Base-by-base conservation (phyloP, 768 basidiomycete genomes). In the Collybiopsis luxurians region DNA sequence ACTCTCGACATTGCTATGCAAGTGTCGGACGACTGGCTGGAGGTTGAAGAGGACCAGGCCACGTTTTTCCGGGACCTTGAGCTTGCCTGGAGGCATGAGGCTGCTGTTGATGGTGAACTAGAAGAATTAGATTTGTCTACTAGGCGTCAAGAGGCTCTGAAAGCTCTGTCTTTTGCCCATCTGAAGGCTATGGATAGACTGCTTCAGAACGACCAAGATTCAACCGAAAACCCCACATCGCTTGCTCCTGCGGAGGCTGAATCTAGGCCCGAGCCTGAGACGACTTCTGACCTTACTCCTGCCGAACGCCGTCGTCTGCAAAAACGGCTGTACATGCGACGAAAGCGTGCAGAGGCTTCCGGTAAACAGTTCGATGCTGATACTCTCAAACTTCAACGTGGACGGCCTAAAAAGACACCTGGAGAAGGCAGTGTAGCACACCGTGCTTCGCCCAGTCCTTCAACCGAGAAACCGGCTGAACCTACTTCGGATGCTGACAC, bases 281-380 rank as follows among this genome's bases (percentile, higher is more conserved):
- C 38, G 24, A 39, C 54, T 58, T 4, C n/a, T 60, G 27, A 66
- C 66, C 71, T 79, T 21, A 80, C 76, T 19, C 83, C 84, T 1
- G 63, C 61, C 1, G 74, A 79, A 9, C 83, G 83, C 6, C 79
- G 84, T 31, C 82, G 79, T n/a, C 60, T 81, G 23, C 71, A 72
- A 57, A 89, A 89, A 57, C 76, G 87, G 38, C 71, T 90, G 5
- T 81, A 87, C 60, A 90, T 90, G 89, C 83, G 89, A 4, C 79
- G 81, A 27, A 85, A 82, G 65, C 79, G 89, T 42, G 88, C 89
- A 2, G 69, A 73, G 27, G 68, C 73, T 30, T 63, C 65, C 27
- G 86, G 75, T 39, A 67, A 60, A 12, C 64, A 58, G 9, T 68
- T 68, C 6, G 69, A 67, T 50, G 60, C 67, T n/a, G 64, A 61